Base-by-base conservation (phyloP, 331 rosid species). In the Acacia pycnantha region DNA sequence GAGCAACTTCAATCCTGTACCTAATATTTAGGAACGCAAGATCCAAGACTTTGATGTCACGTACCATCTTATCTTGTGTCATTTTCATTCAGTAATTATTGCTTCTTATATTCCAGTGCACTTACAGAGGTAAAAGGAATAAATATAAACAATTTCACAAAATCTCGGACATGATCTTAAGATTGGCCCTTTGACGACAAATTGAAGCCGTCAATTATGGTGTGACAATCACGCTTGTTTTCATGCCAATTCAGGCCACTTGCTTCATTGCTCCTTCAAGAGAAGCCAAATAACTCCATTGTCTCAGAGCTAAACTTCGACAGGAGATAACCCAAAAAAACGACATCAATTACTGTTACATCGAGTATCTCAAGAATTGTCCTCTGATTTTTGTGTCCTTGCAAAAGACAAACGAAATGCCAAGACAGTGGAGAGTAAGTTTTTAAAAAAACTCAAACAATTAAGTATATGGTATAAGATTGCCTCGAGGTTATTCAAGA, bases 31-130 rank as follows among this genome's bases (percentile, higher is more conserved):
- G 80, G 77, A 75, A 73, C 78, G 64, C 79, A 72, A 54, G 82
- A 85, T 87, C 86, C 80, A 86, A 87, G 77, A 82, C 89, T 70
- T 43, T 59, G 50, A 67, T 79, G 87, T 81, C 77, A 86, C 82
- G 76, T 81, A 68, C 82, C 77, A 77, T 80, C 73, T 58, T 82
- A 84, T 82, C 83, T 76, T 75, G 75, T 47, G 8, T 77, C 71
- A 69, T 79, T 87, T 80, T 73, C 83, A 75, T 71, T 41, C 74
- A 66, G 89, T 78, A 89, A 91, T 85, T 65, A 89, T 79, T 79
- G 79, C 54, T 76, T 80, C 62, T 29, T 35, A 47, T 62, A 47
- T 62, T 44, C 27, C 9, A 27, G 35, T 13, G 69, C 67, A 46
- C n/a, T 11, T n/a, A 21, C 11, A 70, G 73, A n/a, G 40, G 56